phyloP scores from a whole-genome alignment of 257 asterid species.

The Solanum pennellii region DNA sequence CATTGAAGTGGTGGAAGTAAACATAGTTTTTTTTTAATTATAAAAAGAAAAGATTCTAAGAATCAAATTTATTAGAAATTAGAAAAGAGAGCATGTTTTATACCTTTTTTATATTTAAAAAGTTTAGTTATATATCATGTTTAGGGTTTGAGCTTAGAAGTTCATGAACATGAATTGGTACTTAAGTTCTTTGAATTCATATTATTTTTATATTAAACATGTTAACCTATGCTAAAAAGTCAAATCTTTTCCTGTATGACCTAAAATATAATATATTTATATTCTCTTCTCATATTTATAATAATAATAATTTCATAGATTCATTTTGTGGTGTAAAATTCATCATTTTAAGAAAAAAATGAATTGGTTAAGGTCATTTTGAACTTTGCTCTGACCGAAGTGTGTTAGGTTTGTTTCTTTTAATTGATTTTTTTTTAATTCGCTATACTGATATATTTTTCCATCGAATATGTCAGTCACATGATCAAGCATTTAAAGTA shows the following conservation, averaged over 20 bases:
- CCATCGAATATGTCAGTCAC: neutral
- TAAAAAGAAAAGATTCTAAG: neutral
- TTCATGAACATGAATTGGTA: neutral
- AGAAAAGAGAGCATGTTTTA: neutral
- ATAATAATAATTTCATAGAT: neutral
- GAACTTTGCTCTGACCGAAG: neutral
- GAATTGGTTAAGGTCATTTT: no score
- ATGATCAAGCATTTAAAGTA: neutral
- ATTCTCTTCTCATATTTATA: neutral
- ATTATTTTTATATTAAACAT: neutral
- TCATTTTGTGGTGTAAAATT: neutral
- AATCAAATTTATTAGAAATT: neutral
- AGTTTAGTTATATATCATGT: neutral
- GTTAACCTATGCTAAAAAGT: neutral
- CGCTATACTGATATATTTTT: fast-evolving
- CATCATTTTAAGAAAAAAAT: neutral
- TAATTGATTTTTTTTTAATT: no score
- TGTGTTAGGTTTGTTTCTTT: neutral
- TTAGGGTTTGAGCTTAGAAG: neutral
- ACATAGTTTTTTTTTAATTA: neutral
- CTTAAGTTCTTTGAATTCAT: neutral
- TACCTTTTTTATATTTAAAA: neutral
- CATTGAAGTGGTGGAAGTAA: neutral
- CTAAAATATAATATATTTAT: neutral
- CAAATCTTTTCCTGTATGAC: neutral